Base-by-base conservation (phyloP, 2,329 filamentous ascomycete genomes). In the Pezicula neosporulosa region DNA sequence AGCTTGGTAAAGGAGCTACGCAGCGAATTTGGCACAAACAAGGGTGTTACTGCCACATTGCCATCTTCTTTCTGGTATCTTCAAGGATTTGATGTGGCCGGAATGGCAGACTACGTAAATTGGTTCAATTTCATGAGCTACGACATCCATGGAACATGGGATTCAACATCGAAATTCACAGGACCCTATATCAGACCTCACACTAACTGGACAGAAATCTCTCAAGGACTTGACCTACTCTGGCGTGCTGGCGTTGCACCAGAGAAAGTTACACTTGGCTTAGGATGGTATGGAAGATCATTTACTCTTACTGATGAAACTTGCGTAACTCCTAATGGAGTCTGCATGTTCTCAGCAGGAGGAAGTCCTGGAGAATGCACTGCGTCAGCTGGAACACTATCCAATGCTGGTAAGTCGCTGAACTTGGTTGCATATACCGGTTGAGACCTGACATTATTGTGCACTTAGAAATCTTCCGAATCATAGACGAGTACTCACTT, bases 121-220 rank as follows among this genome's bases (percentile, higher is more conserved):
- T 65, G 55, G 52, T 51, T 60, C 27, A 63, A 63, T 43, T 47
- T 64, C 28, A 66, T 66, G 63, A 41, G 52, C 16, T 61, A 61
- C 38, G 58, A 61, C 48, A 51, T 62, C 13, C 56, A 58, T 30
- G 74, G 74, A 0, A 60, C 53, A 3, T 73, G 69, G 68, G 71
- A 76, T 47, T 47, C 47, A 0, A 62, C 67, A 19, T 60, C 66
- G 3, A 53, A 62, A 6, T 44, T 44, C 15, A 44, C 41, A 24
- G 41, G 41, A 7, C 41, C 48, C 60, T 1, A 47, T n/a, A 37
- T 49, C n/a, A n/a, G 41, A 16, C 42, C 53, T 8, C 53, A 55
- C 36, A 55, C 53, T 13, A 55, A 55, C 28, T 43, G 49, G 24
- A 55, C 53, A 10, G 53, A 55, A 18, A 55, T 55, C n/a, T 33